Conservation (phyloP, 2,329 filamentous ascomycete species). For the Aspergillus floridensis region DNA sequence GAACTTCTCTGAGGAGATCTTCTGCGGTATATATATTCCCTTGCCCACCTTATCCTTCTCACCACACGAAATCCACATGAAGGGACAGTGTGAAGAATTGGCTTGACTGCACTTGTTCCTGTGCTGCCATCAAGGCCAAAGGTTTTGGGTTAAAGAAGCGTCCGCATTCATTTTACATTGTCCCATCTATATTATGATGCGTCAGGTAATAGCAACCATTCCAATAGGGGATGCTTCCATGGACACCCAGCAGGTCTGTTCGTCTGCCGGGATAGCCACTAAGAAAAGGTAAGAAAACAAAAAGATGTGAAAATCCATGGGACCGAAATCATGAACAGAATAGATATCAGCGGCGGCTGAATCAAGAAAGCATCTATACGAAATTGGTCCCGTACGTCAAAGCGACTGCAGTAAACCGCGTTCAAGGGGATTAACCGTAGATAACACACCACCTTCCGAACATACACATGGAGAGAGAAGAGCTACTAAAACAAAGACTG, state of each 20-base stretch:
- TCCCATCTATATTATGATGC: slow-evolving; percentile 41
- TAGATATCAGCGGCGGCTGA: slow-evolving; percentile 17
- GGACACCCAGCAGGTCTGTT: slow-evolving; percentile 24
- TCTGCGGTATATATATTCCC: not conserved
- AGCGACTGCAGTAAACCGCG: slow-evolving; percentile 35
- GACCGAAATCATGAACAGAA: slow-evolving; percentile 26
- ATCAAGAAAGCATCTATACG: slow-evolving; percentile 40
- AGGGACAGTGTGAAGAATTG: not conserved
- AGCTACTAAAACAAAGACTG: slow-evolving; percentile 45
- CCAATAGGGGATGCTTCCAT: slow-evolving; percentile 28
- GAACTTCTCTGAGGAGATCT: not conserved
- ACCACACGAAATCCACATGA: not conserved
- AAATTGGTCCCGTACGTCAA: slow-evolving; percentile 38
- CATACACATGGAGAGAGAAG: slow-evolving; percentile 36
- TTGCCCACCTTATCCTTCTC: not conserved
- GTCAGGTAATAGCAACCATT: slow-evolving; percentile 30
- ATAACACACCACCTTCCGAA: slow-evolving; percentile 34
- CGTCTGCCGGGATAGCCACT: slow-evolving; percentile 26
- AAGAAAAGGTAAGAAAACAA: slow-evolving; percentile 23
- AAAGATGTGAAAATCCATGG: slow-evolving; percentile 26
- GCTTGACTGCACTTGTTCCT: not conserved
- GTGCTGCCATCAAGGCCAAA: not conserved
- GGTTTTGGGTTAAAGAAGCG: not conserved
- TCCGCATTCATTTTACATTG: slow-evolving; percentile 38
- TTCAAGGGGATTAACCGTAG: slow-evolving; percentile 31